These are phyloP conservation scores for Penicillium flavigenum DNA, from an alignment of 495 filamentous ascomycete species.

Conservation along the genomic window DNA sequence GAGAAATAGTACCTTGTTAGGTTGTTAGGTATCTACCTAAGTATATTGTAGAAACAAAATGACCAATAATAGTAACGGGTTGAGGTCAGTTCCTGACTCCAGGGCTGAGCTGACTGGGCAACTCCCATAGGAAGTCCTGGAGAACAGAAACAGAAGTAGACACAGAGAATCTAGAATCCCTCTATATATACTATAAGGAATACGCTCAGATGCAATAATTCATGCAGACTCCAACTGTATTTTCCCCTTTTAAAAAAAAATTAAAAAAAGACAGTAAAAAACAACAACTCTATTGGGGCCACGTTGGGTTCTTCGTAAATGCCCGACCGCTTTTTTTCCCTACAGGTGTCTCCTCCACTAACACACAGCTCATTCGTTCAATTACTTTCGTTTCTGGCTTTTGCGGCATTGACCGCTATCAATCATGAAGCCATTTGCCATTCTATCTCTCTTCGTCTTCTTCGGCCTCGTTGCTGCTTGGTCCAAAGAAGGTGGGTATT, in stretches of 20 bases:
- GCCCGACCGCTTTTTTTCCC: constrained; percentile 24
- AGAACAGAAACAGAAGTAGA: not conserved
- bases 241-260: not conserved
- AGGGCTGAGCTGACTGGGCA: not conserved
- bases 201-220: not conserved
- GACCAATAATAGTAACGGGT: not conserved
- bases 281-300: constrained; percentile 24
- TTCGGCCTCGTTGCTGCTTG: constrained; percentile 69
- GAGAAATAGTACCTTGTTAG: not conserved
- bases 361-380: constrained; percentile 8
- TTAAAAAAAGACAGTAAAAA: not conserved
- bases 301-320: constrained; percentile 18
- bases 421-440: constrained; percentile 39
- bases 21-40: not conserved
- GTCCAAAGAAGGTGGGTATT: constrained; percentile 74
- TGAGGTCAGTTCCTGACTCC: not conserved
- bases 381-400: constrained; percentile 11
- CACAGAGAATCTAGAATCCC: not conserved
- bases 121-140: not conserved
- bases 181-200: constrained; percentile 1
- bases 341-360: constrained; percentile 7
- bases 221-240: not conserved
- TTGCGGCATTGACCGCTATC: constrained; percentile 33
- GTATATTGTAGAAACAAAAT: not conserved
- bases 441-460: constrained; percentile 35